Evolutionary conservation across 2,329 filamentous ascomycete genomes (phyloP), one percentile per base, ranked within the genome.

Genomic region (Paecilomyces sp.): DNA sequence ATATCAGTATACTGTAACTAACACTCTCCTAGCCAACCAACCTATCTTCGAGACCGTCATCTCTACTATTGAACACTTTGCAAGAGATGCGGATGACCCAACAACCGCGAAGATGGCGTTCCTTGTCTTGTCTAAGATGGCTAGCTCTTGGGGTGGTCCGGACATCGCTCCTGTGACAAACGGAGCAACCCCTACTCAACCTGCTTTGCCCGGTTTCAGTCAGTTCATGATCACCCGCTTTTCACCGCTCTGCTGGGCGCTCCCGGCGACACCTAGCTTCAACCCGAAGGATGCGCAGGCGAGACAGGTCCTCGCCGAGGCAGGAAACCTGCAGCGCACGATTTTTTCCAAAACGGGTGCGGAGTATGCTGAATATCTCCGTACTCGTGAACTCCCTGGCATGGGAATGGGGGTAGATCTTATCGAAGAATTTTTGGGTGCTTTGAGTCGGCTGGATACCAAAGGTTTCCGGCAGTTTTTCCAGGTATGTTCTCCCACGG

Each of bases 331-430:
- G 61, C 92, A 99, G 75, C 91, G 94, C 76, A 88, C 85, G 36
- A 94, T 99, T 63, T 93, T 97, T 71, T 83, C 85, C 66, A 97
- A 97, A 79, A 93, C 91, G 12, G 94, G 94, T 28, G 85, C 89
- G 57, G 82, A 85, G 59, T 97, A 96, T 72, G 82, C 93, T 25
- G 71, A 75, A 36, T 81, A 77, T 65, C 69, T 81, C 36, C 73
- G 77, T 28, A 70, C 69, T 54, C 74, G 72, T 25, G 79, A 81
- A 63, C 62, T 81, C 55, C 77, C 76, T 25, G 73, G 74, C 11
- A 76, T 81, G 73, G 79, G 79, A 47, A 80, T 81, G 78, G 76
- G 75, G 22, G 66, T 66, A 13, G 73, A 76, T 50, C 72, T 79
- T 58, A 76, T 80, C 58, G 74, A 78, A 55, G 79, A 80, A 61